Conservation (phyloP, 129 eudicot species). For the Kitagawia praeruptora region DNA sequence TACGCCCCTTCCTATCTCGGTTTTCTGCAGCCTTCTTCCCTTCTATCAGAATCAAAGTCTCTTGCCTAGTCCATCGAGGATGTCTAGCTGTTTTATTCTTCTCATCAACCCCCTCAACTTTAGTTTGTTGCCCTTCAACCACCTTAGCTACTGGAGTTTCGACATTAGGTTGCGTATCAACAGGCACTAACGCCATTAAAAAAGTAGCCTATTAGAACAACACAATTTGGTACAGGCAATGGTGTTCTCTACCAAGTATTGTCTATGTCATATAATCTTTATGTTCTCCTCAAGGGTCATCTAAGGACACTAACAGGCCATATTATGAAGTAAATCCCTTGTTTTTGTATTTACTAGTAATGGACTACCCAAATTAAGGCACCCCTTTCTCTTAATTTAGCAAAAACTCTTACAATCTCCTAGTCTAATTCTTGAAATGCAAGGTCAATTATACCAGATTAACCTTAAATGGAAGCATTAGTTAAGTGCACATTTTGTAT, state of each 20-base stretch:
- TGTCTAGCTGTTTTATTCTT: constrained; percentile 50
- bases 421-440: background rate
- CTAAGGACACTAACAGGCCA: constrained; percentile 11
- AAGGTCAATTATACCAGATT: constrained; percentile 7
- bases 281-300: background rate
- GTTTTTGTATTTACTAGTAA: constrained; percentile 17
- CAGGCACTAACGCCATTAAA: constrained; percentile 34
- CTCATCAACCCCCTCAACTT: constrained; percentile 25
- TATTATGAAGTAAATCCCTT: constrained; percentile 22
- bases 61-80: constrained; percentile 77
- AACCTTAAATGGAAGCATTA: background rate
- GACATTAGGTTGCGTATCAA: constrained; percentile 23
- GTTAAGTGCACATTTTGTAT: constrained; percentile 4
- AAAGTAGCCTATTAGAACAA: constrained; percentile 5
- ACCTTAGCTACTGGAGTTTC: constrained; percentile 19
- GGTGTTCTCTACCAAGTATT: constrained; percentile 3
- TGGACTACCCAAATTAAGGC: constrained; percentile 31
- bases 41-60: constrained; percentile 64
- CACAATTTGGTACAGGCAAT: constrained; percentile 1
- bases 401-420: background rate
- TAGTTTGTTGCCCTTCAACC: constrained; percentile 23
- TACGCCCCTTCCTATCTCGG: constrained; percentile 53
- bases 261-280: background rate
- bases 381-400: constrained; percentile 21
- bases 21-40: constrained; percentile 62